Percentiles rank a stretch among this genome's conserved stretches.
phyloP scores from a whole-genome alignment of 345 rosid genomes.

The Nephelium lappaceum region DNA sequence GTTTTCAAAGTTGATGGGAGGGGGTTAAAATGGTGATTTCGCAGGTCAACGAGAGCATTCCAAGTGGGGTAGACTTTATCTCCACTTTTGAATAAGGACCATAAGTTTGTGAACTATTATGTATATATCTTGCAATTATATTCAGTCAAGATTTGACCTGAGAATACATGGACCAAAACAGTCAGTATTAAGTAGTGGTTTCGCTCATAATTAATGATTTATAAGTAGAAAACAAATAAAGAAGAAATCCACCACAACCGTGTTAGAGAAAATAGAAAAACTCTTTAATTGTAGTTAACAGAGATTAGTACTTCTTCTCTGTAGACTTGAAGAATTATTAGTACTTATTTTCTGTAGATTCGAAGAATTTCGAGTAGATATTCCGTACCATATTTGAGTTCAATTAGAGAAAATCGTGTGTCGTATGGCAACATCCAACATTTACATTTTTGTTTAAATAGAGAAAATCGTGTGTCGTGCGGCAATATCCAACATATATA shows the following conservation, averaged over 20 bases:
- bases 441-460: too few relatives aligned
- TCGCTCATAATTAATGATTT: not conserved
- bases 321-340: too few relatives aligned
- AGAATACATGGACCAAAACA: not conserved
- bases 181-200: not conserved
- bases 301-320: too few relatives aligned
- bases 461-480: too few relatives aligned
- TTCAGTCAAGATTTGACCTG: constrained; percentile 7
- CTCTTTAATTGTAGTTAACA: too few relatives aligned
- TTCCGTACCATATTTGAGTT: not conserved
- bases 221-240: not conserved
- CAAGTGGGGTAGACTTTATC: not conserved
- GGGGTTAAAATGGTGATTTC: constrained; percentile 10
- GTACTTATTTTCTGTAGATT: too few relatives aligned
- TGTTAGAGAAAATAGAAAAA: too few relatives aligned
- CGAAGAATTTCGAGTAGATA: not conserved
- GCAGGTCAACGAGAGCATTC: not conserved
- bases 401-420: too few relatives aligned
- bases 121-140: not conserved
- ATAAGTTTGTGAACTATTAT: not conserved
- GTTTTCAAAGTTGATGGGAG: not conserved
- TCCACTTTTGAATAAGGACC: not conserved
- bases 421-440: too few relatives aligned
- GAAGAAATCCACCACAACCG: not conserved
- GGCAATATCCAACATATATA: too few relatives aligned